Evolutionary conservation across 768 basidiomycete species (phyloP).

Genomic region (Bullera alba): DNA sequence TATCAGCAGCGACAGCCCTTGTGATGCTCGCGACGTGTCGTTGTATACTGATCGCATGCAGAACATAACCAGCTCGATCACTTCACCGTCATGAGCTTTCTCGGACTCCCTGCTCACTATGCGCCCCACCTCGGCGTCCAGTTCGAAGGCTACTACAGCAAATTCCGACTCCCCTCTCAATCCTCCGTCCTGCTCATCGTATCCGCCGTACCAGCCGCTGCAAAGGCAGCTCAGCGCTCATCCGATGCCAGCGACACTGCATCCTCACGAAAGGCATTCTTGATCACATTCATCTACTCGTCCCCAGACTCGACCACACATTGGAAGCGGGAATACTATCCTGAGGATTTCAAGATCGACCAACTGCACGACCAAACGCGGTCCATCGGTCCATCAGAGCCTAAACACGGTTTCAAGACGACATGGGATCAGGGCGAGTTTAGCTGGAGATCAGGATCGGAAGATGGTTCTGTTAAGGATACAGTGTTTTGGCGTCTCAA

Average conservation of each 20-base stretch:
- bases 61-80: too few relatives aligned
- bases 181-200: constrained; percentile 29
- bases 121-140: constrained; percentile 16
- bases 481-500: background rate
- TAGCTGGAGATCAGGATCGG: constrained; percentile 2
- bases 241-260: background rate
- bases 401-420: constrained; percentile 7
- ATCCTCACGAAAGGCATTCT: constrained; percentile 5
- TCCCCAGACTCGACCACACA: constrained; percentile 3
- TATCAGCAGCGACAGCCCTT: too few relatives aligned
- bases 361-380: too few relatives aligned
- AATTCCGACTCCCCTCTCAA: constrained; percentile 28
- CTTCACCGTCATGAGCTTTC: too few relatives aligned
- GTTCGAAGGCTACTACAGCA: constrained; percentile 32
- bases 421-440: constrained; percentile 21
- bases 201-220: constrained; percentile 21
- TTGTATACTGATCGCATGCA: too few relatives aligned
- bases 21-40: too few relatives aligned
- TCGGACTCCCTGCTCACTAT: too few relatives aligned
- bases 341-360: constrained; percentile 8
- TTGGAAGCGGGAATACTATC: constrained; percentile 18
- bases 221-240: background rate
- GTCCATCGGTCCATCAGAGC: background rate
- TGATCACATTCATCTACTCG: constrained; percentile 24
- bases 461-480: background rate